These are phyloP conservation scores for Platanthera guangdongensis DNA, from an alignment of 106 monocot species.

Conservation along the genomic window DNA sequence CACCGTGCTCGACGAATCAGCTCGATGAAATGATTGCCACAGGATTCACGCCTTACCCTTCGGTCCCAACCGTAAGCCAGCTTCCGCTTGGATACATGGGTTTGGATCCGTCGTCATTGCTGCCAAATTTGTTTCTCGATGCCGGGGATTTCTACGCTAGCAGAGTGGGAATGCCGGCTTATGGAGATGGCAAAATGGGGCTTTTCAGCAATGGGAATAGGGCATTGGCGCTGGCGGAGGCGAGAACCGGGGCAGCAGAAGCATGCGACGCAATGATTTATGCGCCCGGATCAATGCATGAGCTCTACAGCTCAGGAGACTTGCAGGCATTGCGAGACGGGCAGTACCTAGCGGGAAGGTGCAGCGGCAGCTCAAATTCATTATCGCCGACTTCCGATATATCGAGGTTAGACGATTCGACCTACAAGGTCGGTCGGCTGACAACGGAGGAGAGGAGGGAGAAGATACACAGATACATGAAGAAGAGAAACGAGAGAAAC, in stretches of 20 bases:
- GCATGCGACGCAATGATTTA: not conserved
- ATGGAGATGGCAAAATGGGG: not conserved
- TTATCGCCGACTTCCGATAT: conserved; percentile 19
- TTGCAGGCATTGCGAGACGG: conserved; percentile 29
- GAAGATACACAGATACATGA: conserved; percentile 68
- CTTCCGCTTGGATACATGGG: not conserved
- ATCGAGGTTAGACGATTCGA: conserved; percentile 36
- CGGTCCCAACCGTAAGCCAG: conserved; percentile 7
- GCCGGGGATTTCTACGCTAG: conserved; percentile 9
- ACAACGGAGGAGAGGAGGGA: conserved; percentile 62
- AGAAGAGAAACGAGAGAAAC: conserved; percentile 69
- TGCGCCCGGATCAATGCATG: conserved; percentile 11
- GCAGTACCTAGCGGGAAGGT: conserved; percentile 18
- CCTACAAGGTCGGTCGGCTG: conserved; percentile 44
- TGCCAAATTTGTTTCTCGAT: conserved; percentile 20
- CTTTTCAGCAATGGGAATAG: not conserved
- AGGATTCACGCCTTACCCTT: not conserved
- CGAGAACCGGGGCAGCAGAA: not conserved
- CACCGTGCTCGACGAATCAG: not conserved
- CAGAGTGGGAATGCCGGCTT: not conserved
- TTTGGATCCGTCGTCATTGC: conserved; percentile 3
- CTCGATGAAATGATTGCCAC: not conserved
- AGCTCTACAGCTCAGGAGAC: conserved; percentile 38
- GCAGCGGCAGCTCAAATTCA: conserved; percentile 16
- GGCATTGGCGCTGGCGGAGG: not conserved